Base-by-base conservation (phyloP, 805 yeast species). In the Candida palmyrensis region DNA sequence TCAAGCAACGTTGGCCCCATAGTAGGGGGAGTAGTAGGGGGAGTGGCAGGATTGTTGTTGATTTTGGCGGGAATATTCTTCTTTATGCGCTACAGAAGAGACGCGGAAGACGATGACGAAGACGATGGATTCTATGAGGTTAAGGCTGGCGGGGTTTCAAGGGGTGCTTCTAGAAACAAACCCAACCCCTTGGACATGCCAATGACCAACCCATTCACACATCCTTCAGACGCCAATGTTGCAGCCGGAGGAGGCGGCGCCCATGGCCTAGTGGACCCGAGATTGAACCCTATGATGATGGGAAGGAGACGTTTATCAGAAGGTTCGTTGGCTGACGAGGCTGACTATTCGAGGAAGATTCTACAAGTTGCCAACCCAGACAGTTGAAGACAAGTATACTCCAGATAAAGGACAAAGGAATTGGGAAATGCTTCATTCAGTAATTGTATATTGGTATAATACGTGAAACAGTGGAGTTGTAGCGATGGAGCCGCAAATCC, bases 331-430 rank as follows among this genome's bases (percentile, higher is more conserved):
- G 89, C 94, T 8, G 94, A 87, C 54, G 94, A 83, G 41, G 77
- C 85, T 3, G 92, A 85, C 54, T 84, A 81, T 58, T 71, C 84
- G 31, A 68, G 88, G 51, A 86, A 86, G 61, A 78, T 85, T 13
- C 66, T 89, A 29, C 80, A 87, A 39, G 95, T 89, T 9, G 89
- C 95, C 21, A 89, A 89, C 49, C 96, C 96, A 1, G 95, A 86
- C 54, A 79, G 72, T 21, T 21, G 11, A 21, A 21, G n/a, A 21
- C 9, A 21, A 25, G 9, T 17, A 13, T n/a, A 5, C 10, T 25
- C 7, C 10, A 25, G 14, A 5, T 25, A 25, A n/a, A 8, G 13
- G 12, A 25, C 6, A 8, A 25, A 25, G 12, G 13, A 25, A 25
- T 25, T 6, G 27, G n/a, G n/a, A n/a, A n/a, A n/a, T n/a, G n/a